These are phyloP conservation scores for Neonectria coccinea DNA, from an alignment of 2,329 filamentous ascomycete genomes.

Conservation along the genomic window DNA sequence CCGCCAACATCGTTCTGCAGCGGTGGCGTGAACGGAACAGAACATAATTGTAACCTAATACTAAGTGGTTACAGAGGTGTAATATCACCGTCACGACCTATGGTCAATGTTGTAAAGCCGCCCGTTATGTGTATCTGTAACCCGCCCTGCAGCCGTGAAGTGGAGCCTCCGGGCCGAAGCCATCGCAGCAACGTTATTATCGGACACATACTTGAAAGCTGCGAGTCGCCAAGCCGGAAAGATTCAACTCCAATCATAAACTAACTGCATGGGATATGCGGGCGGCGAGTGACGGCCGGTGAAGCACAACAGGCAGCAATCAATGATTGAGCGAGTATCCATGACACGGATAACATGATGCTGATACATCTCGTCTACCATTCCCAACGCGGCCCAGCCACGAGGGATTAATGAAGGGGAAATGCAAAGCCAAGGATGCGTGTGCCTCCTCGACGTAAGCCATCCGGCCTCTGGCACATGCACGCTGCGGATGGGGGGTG, in stretches of 20 bases:
- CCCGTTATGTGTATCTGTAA: too few species aligned
- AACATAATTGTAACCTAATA: too few species aligned
- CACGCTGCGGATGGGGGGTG: neutral
- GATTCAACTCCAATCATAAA: neutral
- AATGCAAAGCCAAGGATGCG: neutral
- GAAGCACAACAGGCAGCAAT: neutral
- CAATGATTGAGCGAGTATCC: neutral
- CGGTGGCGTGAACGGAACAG: too few species aligned
- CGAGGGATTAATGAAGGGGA: neutral
- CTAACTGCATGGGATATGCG: neutral
- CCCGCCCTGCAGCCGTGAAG: neutral
- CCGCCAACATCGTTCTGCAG: neutral
- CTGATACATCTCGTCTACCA: neutral
- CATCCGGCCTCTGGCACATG: neutral
- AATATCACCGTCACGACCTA: neutral
- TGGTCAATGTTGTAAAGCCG: neutral
- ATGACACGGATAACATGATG: neutral
- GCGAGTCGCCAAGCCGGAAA: neutral
- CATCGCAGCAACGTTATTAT: neutral
- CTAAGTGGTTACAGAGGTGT: too few species aligned
- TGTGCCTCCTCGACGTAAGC: neutral
- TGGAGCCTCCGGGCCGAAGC: neutral
- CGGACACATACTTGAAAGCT: neutral
- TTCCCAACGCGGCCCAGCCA: neutral
- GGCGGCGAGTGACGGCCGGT: neutral